Conservation (phyloP, 2,329 filamentous ascomycete genomes). For the Neonectria faginata region DNA sequence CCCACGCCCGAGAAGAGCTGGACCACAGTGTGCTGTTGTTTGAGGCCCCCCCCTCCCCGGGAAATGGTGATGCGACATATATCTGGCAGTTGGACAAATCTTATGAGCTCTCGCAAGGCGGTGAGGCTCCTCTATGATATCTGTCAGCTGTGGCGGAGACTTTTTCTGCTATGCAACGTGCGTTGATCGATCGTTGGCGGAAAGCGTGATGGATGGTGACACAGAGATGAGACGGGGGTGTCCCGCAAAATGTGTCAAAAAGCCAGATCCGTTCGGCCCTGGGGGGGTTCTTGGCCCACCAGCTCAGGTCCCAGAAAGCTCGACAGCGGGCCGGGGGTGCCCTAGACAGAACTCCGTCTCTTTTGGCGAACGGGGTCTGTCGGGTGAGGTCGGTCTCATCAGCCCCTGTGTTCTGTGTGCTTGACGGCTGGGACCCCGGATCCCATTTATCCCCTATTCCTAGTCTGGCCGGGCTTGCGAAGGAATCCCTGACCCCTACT, state of each 20-base stretch:
- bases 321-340: conserved; percentile 36
- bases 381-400: conserved; percentile 34
- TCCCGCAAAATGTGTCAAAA: conserved; percentile 50
- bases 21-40: conserved; percentile 4
- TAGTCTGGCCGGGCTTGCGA: conserved; percentile 52
- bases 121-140: conserved; percentile 30
- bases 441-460: conserved; percentile 44
- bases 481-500: conserved; percentile 35
- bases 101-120: conserved; percentile 37
- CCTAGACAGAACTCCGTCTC: conserved; percentile 41
- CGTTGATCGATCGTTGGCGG: conserved; percentile 40
- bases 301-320: conserved; percentile 31
- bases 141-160: conserved; percentile 26
- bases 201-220: conserved; percentile 45
- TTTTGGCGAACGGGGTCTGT: conserved; percentile 44
- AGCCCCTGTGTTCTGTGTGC: conserved; percentile 33
- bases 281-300: conserved; percentile 38
- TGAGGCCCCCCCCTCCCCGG: conserved; percentile 10
- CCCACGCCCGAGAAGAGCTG: conserved; percentile 32
- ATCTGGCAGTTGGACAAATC: conserved; percentile 33
- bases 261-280: conserved; percentile 45
- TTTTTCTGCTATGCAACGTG: conserved; percentile 28
- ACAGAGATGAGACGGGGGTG: conserved; percentile 48
- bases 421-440: conserved; percentile 38
- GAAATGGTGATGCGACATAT: conserved; percentile 25